phyloP scores from a whole-genome alignment of 2,329 filamentous ascomycete species.

The Juglanconis oblonga region DNA sequence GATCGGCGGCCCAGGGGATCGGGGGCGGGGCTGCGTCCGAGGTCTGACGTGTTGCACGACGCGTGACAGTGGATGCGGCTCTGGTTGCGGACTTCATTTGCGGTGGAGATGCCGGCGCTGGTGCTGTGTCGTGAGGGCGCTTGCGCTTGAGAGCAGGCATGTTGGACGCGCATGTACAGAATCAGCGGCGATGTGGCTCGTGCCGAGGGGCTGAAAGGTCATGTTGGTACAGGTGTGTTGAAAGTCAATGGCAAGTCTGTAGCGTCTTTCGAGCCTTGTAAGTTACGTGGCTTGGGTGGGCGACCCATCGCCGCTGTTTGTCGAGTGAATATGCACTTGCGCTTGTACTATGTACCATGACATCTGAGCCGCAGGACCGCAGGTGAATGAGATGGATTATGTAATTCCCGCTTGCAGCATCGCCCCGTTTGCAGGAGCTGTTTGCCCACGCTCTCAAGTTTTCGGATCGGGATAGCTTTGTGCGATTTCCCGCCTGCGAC shows the following conservation, averaged over 20 bases:
- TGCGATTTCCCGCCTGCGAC: neutral
- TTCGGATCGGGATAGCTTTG: no score
- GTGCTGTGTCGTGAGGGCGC: constrained; percentile 21
- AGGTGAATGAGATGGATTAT: neutral
- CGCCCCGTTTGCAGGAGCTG: neutral
- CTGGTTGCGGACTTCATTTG: neutral
- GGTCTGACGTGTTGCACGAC: constrained; percentile 33
- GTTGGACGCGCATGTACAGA: neutral
- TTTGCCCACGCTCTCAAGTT: neutral
- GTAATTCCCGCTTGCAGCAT: neutral
- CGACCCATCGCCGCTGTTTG: neutral
- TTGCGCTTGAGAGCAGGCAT: constrained; percentile 33
- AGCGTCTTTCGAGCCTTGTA: neutral
- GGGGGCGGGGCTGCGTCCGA: constrained; percentile 27
- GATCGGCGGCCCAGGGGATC: constrained; percentile 29
- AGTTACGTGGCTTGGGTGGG: neutral
- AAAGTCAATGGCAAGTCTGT: neutral
- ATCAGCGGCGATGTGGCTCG: neutral
- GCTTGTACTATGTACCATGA: neutral
- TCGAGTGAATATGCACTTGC: neutral
- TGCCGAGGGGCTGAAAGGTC: neutral
- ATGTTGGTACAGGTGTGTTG: neutral
- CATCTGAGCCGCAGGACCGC: neutral
- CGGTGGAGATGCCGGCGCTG: neutral
- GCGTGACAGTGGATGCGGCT: constrained; percentile 19